phyloP scores from a whole-genome alignment of 1,284 basidiomycete genomes.

The Ceratobasidium sp. region DNA sequence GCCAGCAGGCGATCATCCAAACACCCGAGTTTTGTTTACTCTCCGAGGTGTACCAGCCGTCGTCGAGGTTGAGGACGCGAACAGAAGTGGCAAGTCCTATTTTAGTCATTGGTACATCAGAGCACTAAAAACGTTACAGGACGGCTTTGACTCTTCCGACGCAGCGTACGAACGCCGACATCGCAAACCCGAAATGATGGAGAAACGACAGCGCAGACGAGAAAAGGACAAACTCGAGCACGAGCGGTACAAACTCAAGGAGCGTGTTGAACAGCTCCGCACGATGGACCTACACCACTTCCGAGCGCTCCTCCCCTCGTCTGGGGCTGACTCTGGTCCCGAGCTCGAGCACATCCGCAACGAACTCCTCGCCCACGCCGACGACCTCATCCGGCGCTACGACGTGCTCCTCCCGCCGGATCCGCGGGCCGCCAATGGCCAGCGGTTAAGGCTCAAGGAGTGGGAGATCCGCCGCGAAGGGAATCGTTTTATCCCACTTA shows the following conservation, averaged over 20 bases:
- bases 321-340: constrained; percentile 60
- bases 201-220: constrained; percentile 84
- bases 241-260: constrained; percentile 90
- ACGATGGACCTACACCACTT: constrained; percentile 79
- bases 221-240: constrained; percentile 93
- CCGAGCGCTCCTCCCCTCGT: constrained; percentile 56
- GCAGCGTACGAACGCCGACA: constrained; percentile 87
- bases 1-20: constrained; percentile 75
- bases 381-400: constrained; percentile 76
- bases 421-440: constrained; percentile 51
- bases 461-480: constrained; percentile 48
- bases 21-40: constrained; percentile 76
- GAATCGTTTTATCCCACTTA: constrained; percentile 47
- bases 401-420: constrained; percentile 77
- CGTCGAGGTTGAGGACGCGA: constrained; percentile 69
- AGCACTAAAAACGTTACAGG: constrained; percentile 58
- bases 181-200: constrained; percentile 86
- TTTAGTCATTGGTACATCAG: constrained; percentile 39
- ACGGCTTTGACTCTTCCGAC: constrained; percentile 82
- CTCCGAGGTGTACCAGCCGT: constrained; percentile 70
- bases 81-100: constrained; percentile 73
- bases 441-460: constrained; percentile 41
- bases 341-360: constrained; percentile 78
- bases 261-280: constrained; percentile 86
- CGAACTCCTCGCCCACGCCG: constrained; percentile 78